phyloP scores from a whole-genome alignment of 805 yeast genomes.

The Myxozyma geophila region DNA sequence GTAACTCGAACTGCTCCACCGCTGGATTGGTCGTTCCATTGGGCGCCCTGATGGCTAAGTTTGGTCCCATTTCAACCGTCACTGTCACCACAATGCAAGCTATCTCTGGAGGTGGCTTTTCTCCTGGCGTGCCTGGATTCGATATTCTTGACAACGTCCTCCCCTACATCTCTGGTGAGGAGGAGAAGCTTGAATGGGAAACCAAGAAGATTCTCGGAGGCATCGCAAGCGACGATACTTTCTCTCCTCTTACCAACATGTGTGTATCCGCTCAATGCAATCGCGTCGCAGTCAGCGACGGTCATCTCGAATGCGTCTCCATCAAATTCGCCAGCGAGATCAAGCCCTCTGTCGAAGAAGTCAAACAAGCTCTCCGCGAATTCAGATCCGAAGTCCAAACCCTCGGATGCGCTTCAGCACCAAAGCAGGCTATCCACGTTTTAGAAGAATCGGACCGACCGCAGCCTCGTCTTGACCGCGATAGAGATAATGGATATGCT shows the following conservation, averaged over 20 bases:
- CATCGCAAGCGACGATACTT: constrained; percentile 58
- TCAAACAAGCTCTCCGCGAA: constrained; percentile 69
- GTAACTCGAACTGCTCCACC: constrained; percentile 97
- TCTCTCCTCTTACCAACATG: constrained; percentile 65
- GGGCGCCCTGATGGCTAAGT: constrained; percentile 86
- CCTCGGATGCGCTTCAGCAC: constrained; percentile 88
- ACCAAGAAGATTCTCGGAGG: constrained; percentile 90
- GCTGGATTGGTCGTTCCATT: constrained; percentile 97
- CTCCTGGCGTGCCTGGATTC: constrained; percentile 96
- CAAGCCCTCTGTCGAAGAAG: constrained; percentile 81
- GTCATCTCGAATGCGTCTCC: constrained; percentile 95
- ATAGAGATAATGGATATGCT: constrained; percentile 91
- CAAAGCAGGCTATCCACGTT: constrained; percentile 87
- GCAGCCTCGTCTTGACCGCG: constrained; percentile 96
- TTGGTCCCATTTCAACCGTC: constrained; percentile 87
- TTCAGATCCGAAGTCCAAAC: constrained; percentile 82
- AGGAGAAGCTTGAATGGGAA: constrained; percentile 98
- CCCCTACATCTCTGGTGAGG: constrained; percentile 95
- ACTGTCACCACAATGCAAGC: constrained; percentile 95
- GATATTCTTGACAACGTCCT: constrained; percentile 93
- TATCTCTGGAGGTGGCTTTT: constrained; percentile 96
- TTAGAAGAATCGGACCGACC: constrained; percentile 93
- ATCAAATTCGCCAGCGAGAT: constrained; percentile 79
- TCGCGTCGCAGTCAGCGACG: constrained; percentile 95
- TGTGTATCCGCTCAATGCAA: constrained; percentile 95